Conservation (phyloP, 23 red algal species). For the Pyropia yezoensis region DNA sequence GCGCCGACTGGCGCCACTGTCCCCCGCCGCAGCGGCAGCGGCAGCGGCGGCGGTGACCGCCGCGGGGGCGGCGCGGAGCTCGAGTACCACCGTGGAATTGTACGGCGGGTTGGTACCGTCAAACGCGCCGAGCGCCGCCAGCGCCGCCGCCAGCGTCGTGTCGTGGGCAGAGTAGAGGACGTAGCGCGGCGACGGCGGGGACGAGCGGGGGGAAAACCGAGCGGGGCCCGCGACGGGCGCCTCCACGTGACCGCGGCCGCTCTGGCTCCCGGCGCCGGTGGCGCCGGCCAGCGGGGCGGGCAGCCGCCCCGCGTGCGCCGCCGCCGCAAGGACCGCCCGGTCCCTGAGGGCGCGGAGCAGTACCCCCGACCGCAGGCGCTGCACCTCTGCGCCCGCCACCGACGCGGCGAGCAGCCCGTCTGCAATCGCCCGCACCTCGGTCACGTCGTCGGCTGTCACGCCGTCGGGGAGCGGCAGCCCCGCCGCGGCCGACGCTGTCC, state of each 20-base stretch:
- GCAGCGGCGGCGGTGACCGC: background rate
- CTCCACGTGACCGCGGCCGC: too few relatives aligned
- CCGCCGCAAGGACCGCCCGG: background rate
- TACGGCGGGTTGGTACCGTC: conserved; percentile 64
- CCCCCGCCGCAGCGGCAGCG: too few relatives aligned
- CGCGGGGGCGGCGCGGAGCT: conserved; percentile 24
- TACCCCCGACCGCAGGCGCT: background rate
- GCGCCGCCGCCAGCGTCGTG: conserved; percentile 63
- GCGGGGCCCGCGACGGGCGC: too few relatives aligned
- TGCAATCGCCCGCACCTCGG: too few relatives aligned
- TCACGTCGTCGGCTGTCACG: too few relatives aligned
- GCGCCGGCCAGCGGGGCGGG: background rate
- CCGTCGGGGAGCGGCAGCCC: conserved; percentile 25
- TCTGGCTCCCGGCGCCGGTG: background rate
- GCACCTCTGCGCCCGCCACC: too few relatives aligned
- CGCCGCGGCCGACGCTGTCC: conserved; percentile 32
- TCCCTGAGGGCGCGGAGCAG: background rate
- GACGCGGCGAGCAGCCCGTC: too few relatives aligned
- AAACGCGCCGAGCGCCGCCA: conserved; percentile 47
- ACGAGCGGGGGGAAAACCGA: too few relatives aligned
- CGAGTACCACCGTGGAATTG: conserved; percentile 83
- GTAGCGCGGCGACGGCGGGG: background rate
- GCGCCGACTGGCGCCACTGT: background rate
- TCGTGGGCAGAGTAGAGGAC: conserved; percentile 85
- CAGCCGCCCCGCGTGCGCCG: background rate